phyloP scores from a whole-genome alignment of 2,329 filamentous ascomycete species.

The Tolypocladium ophioglossoides region DNA sequence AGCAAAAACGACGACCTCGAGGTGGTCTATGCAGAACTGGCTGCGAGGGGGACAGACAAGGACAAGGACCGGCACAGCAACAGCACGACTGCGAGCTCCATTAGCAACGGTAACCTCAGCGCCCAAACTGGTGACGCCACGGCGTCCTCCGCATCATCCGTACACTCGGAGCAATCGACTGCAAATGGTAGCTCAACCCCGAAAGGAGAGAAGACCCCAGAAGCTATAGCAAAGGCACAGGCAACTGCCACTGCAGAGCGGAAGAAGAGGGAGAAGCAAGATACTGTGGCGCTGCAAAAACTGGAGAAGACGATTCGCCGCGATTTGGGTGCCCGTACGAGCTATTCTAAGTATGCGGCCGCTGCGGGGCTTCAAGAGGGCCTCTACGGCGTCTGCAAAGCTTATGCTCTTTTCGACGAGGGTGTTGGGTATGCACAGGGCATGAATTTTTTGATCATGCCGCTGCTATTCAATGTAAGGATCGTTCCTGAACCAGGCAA shows the following conservation, averaged over 20 bases:
- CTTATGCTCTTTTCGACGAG: conserved; percentile 92
- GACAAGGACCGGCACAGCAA: conserved; percentile 54
- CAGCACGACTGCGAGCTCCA: conserved; percentile 37
- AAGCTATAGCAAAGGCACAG: conserved; percentile 56
- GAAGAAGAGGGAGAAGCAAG: conserved; percentile 71
- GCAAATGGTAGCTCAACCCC: conserved; percentile 45
- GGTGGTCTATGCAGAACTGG: conserved; percentile 71
- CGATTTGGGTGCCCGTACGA: conserved; percentile 85
- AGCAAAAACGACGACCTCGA: conserved; percentile 92
- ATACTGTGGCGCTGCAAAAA: conserved; percentile 61
- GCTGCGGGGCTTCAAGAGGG: conserved; percentile 87
- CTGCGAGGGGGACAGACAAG: conserved; percentile 70
- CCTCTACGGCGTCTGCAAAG: conserved; percentile 92
- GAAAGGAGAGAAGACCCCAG: conserved; percentile 49
- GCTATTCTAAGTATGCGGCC: conserved; percentile 91
- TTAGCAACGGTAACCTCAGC: conserved; percentile 43
- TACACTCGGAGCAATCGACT: conserved; percentile 67
- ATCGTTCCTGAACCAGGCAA: background rate
- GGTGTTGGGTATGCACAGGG: conserved; percentile 94
- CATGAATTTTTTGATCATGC: conserved; percentile 98
- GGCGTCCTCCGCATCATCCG: conserved; percentile 72
- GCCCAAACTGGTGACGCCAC: conserved; percentile 53
- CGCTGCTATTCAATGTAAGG: conserved; percentile 80
- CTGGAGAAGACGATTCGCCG: conserved; percentile 87
- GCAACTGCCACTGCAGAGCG: conserved; percentile 54